Conservation (phyloP, 2,329 filamentous ascomycete species). For the Intubia oerlemansii region DNA sequence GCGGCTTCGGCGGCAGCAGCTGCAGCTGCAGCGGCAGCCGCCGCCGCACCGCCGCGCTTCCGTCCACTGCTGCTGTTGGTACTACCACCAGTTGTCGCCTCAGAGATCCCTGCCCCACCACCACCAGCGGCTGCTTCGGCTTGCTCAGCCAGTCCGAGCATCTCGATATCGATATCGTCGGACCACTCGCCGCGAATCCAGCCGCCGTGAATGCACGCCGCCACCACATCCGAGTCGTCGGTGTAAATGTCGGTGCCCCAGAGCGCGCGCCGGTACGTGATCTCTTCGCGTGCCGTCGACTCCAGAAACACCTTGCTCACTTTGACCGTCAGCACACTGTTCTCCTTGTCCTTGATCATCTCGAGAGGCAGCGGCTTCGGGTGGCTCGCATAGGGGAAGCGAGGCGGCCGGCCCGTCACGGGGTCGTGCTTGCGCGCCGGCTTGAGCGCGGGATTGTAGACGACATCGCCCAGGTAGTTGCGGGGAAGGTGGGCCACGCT, state of each 20-base stretch:
- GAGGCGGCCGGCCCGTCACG: slow-evolving; percentile 24
- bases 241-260: slow-evolving; percentile 95
- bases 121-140: slow-evolving; percentile 10
- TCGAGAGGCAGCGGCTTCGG: slow-evolving; percentile 61
- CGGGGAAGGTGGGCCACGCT: slow-evolving; percentile 50
- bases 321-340: slow-evolving; percentile 77
- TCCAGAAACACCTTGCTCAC: slow-evolving; percentile 63
- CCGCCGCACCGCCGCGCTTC: slow-evolving; percentile 7
- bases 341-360: slow-evolving; percentile 50
- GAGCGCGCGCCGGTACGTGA: slow-evolving; percentile 57
- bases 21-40: slow-evolving; percentile 9
- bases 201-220: slow-evolving; percentile 79
- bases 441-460: slow-evolving; percentile 53
- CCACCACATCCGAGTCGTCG: slow-evolving; percentile 84
- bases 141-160: slow-evolving; percentile 35
- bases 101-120: slow-evolving; percentile 1
- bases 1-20: neutral
- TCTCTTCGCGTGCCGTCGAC: slow-evolving; percentile 51
- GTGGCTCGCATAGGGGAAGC: slow-evolving; percentile 19
- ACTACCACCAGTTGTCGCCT: too few relatives aligned
- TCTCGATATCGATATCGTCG: slow-evolving; percentile 48
- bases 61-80: slow-evolving; percentile 12
- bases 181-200: slow-evolving; percentile 83
- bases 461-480: slow-evolving; percentile 61
- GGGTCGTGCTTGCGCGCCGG: slow-evolving; percentile 25